phyloP scores from a whole-genome alignment of 2,329 filamentous ascomycete species.

The Calonectria pseudoreteaudii region DNA sequence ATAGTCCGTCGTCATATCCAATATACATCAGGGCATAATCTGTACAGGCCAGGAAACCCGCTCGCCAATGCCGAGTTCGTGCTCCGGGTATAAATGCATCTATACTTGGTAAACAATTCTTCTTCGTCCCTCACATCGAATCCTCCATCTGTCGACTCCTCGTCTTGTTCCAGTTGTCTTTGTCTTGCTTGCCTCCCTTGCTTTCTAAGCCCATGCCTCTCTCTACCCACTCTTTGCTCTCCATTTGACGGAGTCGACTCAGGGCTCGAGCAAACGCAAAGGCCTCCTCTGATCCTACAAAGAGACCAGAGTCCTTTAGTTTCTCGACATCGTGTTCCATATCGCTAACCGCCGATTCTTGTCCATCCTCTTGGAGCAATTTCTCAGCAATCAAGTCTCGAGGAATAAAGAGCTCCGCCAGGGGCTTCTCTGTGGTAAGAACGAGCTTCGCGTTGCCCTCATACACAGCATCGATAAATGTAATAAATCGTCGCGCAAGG shows the following conservation, averaged over 20 bases:
- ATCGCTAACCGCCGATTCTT: conserved; percentile 85
- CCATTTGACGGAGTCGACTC: conserved; percentile 90
- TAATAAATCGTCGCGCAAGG: conserved; percentile 92
- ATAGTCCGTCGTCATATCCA: conserved; percentile 20
- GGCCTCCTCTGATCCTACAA: conserved; percentile 93
- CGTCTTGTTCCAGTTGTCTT: conserved; percentile 73
- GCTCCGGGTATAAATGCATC: conserved; percentile 45
- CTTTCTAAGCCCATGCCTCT: conserved; percentile 76
- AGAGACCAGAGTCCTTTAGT: conserved; percentile 87
- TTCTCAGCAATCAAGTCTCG: conserved; percentile 73
- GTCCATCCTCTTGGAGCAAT: conserved; percentile 62
- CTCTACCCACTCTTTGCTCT: conserved; percentile 94
- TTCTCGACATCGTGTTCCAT: conserved; percentile 85
- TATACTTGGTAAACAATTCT: conserved; percentile 18
- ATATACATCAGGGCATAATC: conserved; percentile 30
- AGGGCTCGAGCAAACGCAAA: conserved; percentile 95
- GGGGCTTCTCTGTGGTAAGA: conserved; percentile 86
- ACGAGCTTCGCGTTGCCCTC: conserved; percentile 94
- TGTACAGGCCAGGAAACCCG: conserved; percentile 42
- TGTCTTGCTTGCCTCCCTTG: conserved; percentile 73
- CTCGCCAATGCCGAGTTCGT: conserved; percentile 41
- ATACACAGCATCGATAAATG: conserved; percentile 96
- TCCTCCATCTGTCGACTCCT: conserved; percentile 77
- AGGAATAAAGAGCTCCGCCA: conserved; percentile 88
- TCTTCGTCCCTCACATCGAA: conserved; percentile 62